Base-by-base conservation (phyloP, 306 rosid genomes). In the Trichosanthes cucumerina region DNA sequence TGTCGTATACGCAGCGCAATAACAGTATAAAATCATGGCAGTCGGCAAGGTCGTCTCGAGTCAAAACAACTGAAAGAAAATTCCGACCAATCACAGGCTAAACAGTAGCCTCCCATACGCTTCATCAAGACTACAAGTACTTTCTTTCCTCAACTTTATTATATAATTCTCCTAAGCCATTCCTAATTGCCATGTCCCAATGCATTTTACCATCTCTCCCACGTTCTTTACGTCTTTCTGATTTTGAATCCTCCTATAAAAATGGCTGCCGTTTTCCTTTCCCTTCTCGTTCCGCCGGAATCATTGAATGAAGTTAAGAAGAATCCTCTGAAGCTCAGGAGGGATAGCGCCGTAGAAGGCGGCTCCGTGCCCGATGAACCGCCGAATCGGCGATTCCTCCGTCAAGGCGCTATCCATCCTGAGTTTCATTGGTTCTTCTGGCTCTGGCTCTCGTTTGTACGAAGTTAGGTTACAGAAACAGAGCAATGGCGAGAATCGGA, bases 281-380 rank as follows among this genome's bases (percentile, higher is more conserved):
- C 1, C 2, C 46, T 18, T 7, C n/a, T 34, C 46, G 71, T 26
- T 66, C 75, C 9, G 31, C 9, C 28, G 41, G 39, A 33, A 47
- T 9, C 44, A 36, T 28, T 39, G 46, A 49, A n/a, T 54, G 33
- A 60, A 62, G 80, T 28, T 31, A 9, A 54, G 74, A 62, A 78
- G 74, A 62, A 78, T 78, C 79, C 65, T 15, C 46, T 63, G 69
- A 78, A 78, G 80, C 80, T 78, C 80, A 62, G 80, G 80, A 78
- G 80, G 80, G 80, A 78, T 78, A 78, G 80, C 80, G 59, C 80
- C 80, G 10, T 38, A 3, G 39, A 76, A 6, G 50, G 28, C 18
- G 8, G 28, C 12, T 38, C 15, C 31, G 50, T 68, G 0, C n/a
- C 13, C 54, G 66, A 24, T 24, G 15, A 10, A 31, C 68, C 8